Percentiles rank a stretch among this genome's conserved stretches.
Conservation (phyloP, 768 basidiomycete species). For the Lactifluus echinatus region DNA sequence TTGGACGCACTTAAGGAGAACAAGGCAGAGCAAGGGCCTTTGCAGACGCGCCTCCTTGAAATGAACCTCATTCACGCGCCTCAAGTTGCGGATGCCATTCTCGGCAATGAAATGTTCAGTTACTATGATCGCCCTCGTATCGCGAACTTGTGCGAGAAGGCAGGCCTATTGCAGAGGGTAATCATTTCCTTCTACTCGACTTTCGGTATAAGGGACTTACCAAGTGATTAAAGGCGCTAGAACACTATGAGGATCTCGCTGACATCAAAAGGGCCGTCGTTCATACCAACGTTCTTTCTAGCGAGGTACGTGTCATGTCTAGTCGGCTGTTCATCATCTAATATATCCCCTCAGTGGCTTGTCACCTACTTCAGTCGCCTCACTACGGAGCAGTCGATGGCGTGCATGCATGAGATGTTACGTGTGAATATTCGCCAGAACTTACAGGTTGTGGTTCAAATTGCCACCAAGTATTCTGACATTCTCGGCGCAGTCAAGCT, state of each 20-base stretch:
- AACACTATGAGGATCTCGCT: conserved; percentile 96
- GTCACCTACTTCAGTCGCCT: conserved; percentile 94
- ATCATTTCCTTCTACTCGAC: conserved; percentile 29
- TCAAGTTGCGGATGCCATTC: conserved; percentile 97
- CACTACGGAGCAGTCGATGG: conserved; percentile 95
- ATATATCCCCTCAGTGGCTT: conserved; percentile 61
- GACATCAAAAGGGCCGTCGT: conserved; percentile 99
- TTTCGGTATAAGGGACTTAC: not conserved
- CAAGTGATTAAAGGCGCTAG: conserved; percentile 64
- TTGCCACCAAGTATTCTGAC: conserved; percentile 98
- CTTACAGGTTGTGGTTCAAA: conserved; percentile 90
- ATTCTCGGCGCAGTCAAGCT: conserved; percentile 94
- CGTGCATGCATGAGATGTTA: conserved; percentile 95
- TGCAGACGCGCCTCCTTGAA: conserved; percentile 94
- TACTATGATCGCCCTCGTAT: conserved; percentile 95
- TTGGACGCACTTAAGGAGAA: conserved; percentile 98
- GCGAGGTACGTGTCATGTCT: conserved; percentile 51
- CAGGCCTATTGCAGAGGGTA: conserved; percentile 88
- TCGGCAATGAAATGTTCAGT: conserved; percentile 97
- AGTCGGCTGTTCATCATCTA: not conserved
- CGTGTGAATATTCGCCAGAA: conserved; percentile 96
- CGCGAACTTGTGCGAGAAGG: conserved; percentile 97
- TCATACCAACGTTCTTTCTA: conserved; percentile 74
- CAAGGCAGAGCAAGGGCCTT: conserved; percentile 89
- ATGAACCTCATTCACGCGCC: conserved; percentile 98